Conservation (phyloP, 2,329 filamentous ascomycete species). For the Akanthomyces muscarius region DNA sequence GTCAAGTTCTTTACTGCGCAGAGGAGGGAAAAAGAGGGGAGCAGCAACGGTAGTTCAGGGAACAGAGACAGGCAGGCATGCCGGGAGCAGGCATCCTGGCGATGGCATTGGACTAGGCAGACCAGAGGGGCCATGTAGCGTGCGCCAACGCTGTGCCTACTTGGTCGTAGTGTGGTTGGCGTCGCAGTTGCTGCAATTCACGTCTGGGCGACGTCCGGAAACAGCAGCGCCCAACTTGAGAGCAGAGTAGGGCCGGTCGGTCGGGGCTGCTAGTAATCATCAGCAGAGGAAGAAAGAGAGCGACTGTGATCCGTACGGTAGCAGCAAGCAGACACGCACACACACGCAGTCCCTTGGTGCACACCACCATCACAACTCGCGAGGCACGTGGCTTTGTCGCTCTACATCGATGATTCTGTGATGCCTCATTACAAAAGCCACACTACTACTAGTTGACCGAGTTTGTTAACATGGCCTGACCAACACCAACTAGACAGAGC, state of each 20-base stretch:
- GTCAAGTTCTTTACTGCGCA: neutral
- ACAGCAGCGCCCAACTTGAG: slow-evolving; percentile 1
- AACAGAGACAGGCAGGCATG: slow-evolving; percentile 5
- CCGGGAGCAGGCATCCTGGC: slow-evolving; percentile 2
- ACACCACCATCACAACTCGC: neutral
- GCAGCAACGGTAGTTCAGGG: neutral
- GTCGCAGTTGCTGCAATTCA: slow-evolving; percentile 6
- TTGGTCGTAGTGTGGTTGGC: slow-evolving; percentile 11
- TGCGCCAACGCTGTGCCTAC: slow-evolving; percentile 10
- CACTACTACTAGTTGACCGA: neutral
- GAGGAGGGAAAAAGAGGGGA: slow-evolving; percentile 6
- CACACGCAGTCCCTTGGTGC: neutral
- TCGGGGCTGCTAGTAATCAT: neutral
- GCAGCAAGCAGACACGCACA: neutral
- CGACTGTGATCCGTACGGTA: too few species aligned
- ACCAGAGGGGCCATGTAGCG: slow-evolving; percentile 2
- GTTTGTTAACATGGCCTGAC: neutral
- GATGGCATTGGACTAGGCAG: slow-evolving; percentile 7
- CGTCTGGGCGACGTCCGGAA: slow-evolving; percentile 9
- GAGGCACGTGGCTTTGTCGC: neutral
- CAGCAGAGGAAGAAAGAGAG: neutral
- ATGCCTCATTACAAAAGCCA: neutral
- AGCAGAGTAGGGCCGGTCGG: neutral
- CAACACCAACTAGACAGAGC: neutral
- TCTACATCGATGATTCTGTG: neutral